Evolutionary conservation across 352 stramenopile species (phyloP), one percentile per base, ranked within the genome.

Genomic region (Peronospora belbahrii): DNA sequence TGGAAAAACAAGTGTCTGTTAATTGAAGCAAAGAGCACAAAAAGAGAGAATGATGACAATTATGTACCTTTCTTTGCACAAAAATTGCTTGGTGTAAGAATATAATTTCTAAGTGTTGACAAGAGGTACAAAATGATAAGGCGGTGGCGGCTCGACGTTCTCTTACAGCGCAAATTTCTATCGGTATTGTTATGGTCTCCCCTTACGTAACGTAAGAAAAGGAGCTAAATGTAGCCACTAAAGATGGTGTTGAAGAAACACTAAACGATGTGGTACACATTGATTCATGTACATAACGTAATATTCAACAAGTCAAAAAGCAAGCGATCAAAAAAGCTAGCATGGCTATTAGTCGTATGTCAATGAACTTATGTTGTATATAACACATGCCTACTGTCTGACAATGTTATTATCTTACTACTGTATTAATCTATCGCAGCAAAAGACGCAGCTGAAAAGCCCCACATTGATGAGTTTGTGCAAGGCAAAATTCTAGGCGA

Each of bases 401-500:
- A 31, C 7, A n/a, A 18, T 53, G 31, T 42, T 14, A 18, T 20
- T n/a, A n/a, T n/a, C n/a, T n/a, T n/a, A n/a, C n/a, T n/a, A n/a
- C 5, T 50, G 2, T 46, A 28, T 57, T 30, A 30, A 42, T 27
- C 17, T 38, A 24, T 14, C 35, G 28, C 57, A 93, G 78, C 86
- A 24, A 88, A 89, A 63, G 74, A 91, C 20, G 48, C 54, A n/a
- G 38, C 37, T 2, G 72, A 83, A 20, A 94, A 94, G 63, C 82
- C 82, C 4, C 62, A 48, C 6, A 85, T 88, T 49, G 52, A 69
- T n/a, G 73, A 91, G 32, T 94, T 94, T 49, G 64, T 43, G 42
- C 54, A 90, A 17, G 75, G 70, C 9, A 57, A 48, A 33, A 38
- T 64, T 24, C 55, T 94, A 8, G 82, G 82, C 30, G 74, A 90